A percentile compares a stretch with the other conserved stretches of the same genome.
Evolutionary conservation across 139 green algal genomes (phyloP).

Genomic region (Picochlorum sp.): DNA sequence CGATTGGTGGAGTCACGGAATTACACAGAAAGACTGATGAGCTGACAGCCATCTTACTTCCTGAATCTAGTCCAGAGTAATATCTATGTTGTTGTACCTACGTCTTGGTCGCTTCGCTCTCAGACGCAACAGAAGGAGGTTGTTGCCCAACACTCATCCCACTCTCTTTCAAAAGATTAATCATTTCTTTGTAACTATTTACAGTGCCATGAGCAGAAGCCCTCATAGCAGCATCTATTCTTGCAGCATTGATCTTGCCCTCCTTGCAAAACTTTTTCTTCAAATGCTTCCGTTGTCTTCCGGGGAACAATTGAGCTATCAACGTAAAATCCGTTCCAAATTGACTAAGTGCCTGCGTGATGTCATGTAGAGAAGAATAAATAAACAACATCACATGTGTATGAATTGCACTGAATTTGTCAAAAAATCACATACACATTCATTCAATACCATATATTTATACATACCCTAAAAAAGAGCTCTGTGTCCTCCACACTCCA

Average conservation of each 20-base stretch:
- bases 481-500: conserved; percentile 53
- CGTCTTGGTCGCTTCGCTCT: too few relatives aligned
- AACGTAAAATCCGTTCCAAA: conserved; percentile 73
- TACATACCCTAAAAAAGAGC: conserved; percentile 49
- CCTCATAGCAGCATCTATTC: conserved; percentile 21
- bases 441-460: neutral
- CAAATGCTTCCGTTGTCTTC: conserved; percentile 40
- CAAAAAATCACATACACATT: conserved; percentile 2
- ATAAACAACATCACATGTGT: neutral
- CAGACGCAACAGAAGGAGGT: too few relatives aligned
- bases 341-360: conserved; percentile 27
- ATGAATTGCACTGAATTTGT: too few relatives aligned
- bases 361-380: neutral
- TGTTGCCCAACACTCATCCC: conserved; percentile 3
- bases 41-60: too few relatives aligned
- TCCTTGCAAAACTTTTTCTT: conserved; percentile 47
- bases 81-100: too few relatives aligned
- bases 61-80: too few relatives aligned
- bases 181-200: conserved; percentile 22
- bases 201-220: neutral
- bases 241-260: conserved; percentile 3
- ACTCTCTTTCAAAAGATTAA: conserved; percentile 12
- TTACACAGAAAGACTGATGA: too few relatives aligned
- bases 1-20: too few relatives aligned
- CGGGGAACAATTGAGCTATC: conserved; percentile 55